phyloP scores from a whole-genome alignment of 129 eudicot species.

The Flaveria brownii region DNA sequence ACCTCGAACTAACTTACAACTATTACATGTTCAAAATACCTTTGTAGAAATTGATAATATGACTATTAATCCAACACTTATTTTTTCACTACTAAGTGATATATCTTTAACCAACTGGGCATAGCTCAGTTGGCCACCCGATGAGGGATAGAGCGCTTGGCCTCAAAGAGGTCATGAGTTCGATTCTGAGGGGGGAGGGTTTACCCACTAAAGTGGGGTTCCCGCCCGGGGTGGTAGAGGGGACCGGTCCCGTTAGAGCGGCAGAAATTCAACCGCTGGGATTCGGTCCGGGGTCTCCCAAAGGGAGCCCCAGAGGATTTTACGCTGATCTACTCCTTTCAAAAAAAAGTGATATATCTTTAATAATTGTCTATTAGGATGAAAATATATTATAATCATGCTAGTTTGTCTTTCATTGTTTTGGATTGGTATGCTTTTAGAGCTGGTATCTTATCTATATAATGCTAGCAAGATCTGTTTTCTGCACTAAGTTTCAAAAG shows the following conservation, averaged over 20 bases:
- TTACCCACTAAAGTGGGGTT: no score
- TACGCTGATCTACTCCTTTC: no score
- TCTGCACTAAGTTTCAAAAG: slow-evolving; percentile 40
- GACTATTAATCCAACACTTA: slow-evolving; percentile 24
- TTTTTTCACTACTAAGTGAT: slow-evolving; percentile 1
- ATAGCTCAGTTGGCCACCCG: no score
- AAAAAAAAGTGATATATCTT: no score
- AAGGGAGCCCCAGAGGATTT: no score
- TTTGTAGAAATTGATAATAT: slow-evolving; percentile 26
- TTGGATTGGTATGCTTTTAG: slow-evolving; percentile 34
- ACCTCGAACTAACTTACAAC: neutral
- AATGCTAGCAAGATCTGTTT: slow-evolving; percentile 32
- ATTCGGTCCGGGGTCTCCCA: no score
- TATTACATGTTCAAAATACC: neutral
- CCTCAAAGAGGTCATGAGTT: no score
- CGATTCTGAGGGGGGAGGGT: no score
- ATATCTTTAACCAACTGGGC: slow-evolving; percentile 31
- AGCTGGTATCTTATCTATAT: slow-evolving; percentile 27
- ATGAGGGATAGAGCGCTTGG: no score
- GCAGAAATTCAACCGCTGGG: no score
- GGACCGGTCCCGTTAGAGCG: no score
- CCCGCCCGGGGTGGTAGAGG: no score
- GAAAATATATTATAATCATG: slow-evolving; percentile 27
- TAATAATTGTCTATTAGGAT: slow-evolving; percentile 19
- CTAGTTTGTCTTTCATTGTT: slow-evolving; percentile 22